Conservation (phyloP, 805 yeast species). For the Teunomyces tritomae region DNA sequence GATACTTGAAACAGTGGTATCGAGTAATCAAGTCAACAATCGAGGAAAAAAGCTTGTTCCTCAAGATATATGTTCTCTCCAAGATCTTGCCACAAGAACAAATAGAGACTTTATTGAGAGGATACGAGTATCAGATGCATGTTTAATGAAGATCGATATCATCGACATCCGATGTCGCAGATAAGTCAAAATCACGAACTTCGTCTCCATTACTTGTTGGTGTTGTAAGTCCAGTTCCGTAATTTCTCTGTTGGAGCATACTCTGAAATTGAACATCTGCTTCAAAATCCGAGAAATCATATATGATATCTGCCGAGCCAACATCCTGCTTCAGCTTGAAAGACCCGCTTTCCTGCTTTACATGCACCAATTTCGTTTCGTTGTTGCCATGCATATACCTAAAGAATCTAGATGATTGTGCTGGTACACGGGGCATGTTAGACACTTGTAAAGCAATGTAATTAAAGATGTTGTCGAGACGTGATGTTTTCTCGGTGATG, state of each 20-base stretch:
- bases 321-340: conserved; percentile 1
- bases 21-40: not conserved
- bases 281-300: conserved; percentile 22
- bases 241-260: conserved; percentile 10
- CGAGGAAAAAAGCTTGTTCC: not conserved
- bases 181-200: conserved; percentile 13
- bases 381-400: conserved; percentile 2
- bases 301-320: conserved; percentile 16
- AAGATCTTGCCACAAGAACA: conserved; percentile 1
- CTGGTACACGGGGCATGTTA: conserved; percentile 5
- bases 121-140: not conserved
- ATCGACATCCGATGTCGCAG: conserved; percentile 16
- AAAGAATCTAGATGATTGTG: conserved; percentile 6
- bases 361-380: not conserved
- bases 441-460: not conserved
- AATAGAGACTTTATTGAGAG: not conserved
- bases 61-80: not conserved
- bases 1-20: not conserved
- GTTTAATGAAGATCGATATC: conserved; percentile 9
- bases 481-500: not conserved
- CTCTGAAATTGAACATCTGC: conserved; percentile 14
- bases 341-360: conserved; percentile 4
- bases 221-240: not conserved
- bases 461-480: not conserved
- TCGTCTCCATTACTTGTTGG: conserved; percentile 5